phyloP scores from a whole-genome alignment of 2,329 filamentous ascomycete species.

The Fusarium anguioides region DNA sequence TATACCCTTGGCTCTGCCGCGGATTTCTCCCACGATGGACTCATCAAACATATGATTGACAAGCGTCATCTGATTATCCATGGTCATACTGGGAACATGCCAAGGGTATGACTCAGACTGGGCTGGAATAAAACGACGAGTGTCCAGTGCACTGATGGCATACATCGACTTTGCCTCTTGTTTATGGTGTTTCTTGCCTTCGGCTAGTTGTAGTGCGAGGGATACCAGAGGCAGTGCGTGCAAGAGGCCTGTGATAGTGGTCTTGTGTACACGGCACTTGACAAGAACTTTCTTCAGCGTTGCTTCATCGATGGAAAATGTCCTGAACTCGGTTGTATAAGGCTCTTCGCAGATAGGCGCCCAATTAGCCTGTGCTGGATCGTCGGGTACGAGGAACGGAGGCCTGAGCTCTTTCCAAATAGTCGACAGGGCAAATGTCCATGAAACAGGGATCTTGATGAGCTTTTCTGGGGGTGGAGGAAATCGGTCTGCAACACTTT shows the following conservation, averaged over 20 bases:
- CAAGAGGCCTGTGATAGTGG: slow-evolving; percentile 47
- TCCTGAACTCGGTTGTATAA: slow-evolving; percentile 35
- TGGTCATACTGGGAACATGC: slow-evolving; percentile 33
- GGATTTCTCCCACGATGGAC: slow-evolving; percentile 18
- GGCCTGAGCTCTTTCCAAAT: slow-evolving; percentile 37
- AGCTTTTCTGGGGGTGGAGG: slow-evolving; percentile 44
- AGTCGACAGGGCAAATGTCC: slow-evolving; percentile 29
- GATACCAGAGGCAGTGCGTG: slow-evolving; percentile 41
- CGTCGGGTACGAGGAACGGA: slow-evolving; percentile 15
- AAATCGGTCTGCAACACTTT: slow-evolving; percentile 19
- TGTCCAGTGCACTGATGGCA: slow-evolving; percentile 34
- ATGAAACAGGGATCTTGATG: slow-evolving; percentile 32
- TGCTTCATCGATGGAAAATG: slow-evolving; percentile 31
- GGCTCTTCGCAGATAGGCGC: slow-evolving; percentile 36
- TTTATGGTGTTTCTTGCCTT: slow-evolving; percentile 13
- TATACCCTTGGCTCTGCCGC: slow-evolving; percentile 28
- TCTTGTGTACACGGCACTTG: slow-evolving; percentile 43
- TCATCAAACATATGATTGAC: slow-evolving; percentile 19
- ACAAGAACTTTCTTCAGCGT: slow-evolving; percentile 33
- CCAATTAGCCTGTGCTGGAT: slow-evolving; percentile 36
- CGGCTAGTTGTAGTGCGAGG: slow-evolving; percentile 32
- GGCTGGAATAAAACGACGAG: slow-evolving; percentile 31
- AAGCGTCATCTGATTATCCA: slow-evolving; percentile 36
- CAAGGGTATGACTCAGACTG: slow-evolving; percentile 21
- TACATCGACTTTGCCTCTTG: slow-evolving; percentile 28